These are phyloP conservation scores for Colletotrichum cereale DNA, from an alignment of 2,329 filamentous ascomycete species.

Conservation along the genomic window DNA sequence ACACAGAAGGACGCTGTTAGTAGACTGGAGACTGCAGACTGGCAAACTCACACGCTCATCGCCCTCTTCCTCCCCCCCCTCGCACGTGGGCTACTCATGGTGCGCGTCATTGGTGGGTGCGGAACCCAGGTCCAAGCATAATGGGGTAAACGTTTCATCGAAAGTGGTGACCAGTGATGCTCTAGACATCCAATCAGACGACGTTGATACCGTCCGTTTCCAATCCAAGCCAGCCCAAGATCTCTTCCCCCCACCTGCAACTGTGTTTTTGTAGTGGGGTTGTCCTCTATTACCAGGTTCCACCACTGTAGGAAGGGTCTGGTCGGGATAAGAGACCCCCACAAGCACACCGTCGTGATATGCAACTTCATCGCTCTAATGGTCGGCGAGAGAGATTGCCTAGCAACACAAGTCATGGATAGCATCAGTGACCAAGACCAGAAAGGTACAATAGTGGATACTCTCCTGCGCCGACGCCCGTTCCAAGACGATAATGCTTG, in stretches of 20 bases:
- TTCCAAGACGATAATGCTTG: conserved; percentile 1
- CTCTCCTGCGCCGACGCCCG: neutral
- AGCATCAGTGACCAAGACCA: conserved; percentile 14
- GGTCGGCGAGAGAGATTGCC: neutral
- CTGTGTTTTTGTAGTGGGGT: neutral
- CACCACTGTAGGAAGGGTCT: neutral
- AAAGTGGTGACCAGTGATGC: conserved; percentile 1
- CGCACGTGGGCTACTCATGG: conserved; percentile 26
- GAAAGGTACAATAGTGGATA: conserved; percentile 6
- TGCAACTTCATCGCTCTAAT: neutral
- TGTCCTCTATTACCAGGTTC: neutral
- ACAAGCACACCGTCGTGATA: neutral
- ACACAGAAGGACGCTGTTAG: no score
- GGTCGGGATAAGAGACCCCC: neutral
- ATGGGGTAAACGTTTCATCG: conserved; percentile 30
- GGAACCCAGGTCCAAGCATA: neutral
- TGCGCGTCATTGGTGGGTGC: conserved; percentile 24
- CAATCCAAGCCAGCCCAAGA: neutral
- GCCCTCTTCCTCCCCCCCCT: conserved; percentile 16
- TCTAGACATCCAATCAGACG: conserved; percentile 7
- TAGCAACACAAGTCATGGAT: conserved; percentile 1
- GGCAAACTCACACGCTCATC: conserved; percentile 12
- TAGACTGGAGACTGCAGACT: no score
- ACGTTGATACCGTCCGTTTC: neutral
- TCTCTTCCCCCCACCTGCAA: neutral